A percentile compares a stretch with the other conserved stretches of the same genome.
Evolutionary conservation across 768 basidiomycete species (phyloP).

Genomic region (Mycena crocata): DNA sequence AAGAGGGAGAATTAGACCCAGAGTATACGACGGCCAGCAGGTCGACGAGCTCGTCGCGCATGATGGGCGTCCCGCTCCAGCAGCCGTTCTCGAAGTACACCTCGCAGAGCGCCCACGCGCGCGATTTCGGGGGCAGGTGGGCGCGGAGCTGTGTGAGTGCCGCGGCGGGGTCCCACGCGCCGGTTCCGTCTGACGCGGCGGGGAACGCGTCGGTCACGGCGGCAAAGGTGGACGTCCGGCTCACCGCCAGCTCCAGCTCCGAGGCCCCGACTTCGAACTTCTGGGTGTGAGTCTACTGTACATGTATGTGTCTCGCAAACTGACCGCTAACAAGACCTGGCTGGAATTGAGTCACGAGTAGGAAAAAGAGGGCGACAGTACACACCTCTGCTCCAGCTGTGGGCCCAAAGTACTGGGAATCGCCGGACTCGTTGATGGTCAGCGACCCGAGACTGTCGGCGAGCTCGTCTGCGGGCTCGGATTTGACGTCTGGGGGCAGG

Average conservation of each 20-base stretch:
- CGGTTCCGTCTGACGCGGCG: background rate
- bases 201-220: slow-evolving; percentile 3
- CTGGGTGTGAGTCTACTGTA: background rate
- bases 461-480: background rate
- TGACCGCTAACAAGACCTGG: too few relatives aligned
- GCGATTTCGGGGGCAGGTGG: background rate
- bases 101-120: slow-evolving; percentile 4
- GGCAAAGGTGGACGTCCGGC: background rate
- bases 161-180: background rate
- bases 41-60: slow-evolving; percentile 1
- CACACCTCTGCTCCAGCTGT: slow-evolving; percentile 21
- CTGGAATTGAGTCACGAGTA: too few relatives aligned
- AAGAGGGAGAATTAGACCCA: background rate
- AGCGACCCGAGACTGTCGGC: slow-evolving; percentile 14
- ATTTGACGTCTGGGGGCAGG: background rate
- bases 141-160: background rate
- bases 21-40: background rate
- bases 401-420: slow-evolving; percentile 14
- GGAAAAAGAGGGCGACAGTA: background rate
- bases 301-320: too few relatives aligned
- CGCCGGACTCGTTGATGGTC: background rate
- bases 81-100: slow-evolving; percentile 10
- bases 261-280: background rate
- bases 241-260: too few relatives aligned
- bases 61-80: slow-evolving; percentile 11